phyloP scores from a whole-genome alignment of 2,329 filamentous ascomycete species.

The Nothopassalora personata region DNA sequence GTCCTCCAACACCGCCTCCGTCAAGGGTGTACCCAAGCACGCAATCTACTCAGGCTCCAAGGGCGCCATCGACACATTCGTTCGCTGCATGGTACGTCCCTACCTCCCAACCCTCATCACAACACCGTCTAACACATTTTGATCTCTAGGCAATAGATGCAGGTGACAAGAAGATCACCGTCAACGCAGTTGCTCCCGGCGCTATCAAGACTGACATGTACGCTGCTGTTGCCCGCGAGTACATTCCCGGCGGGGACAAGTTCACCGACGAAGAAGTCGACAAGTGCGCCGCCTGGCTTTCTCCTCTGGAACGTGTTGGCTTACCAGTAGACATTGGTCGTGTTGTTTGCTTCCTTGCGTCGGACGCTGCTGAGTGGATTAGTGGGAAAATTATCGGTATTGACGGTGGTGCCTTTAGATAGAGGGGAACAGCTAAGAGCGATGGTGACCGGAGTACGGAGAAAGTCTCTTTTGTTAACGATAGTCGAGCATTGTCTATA shows the following conservation, averaged over 20 bases:
- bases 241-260: conserved; percentile 51
- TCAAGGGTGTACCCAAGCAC: conserved; percentile 46
- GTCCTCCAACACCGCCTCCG: conserved; percentile 50
- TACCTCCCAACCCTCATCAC: background rate
- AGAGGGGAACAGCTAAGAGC: background rate
- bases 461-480: too few relatives aligned
- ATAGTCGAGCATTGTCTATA: too few relatives aligned
- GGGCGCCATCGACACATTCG: conserved; percentile 56
- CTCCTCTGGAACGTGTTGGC: background rate
- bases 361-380: background rate
- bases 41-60: conserved; percentile 53
- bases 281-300: background rate
- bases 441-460: too few relatives aligned
- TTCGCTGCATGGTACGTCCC: conserved; percentile 30
- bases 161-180: conserved; percentile 47
- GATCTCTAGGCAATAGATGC: conserved; percentile 41
- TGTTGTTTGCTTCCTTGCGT: background rate
- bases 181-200: conserved; percentile 50
- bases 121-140: conserved; percentile 18
- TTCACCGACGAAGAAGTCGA: conserved; percentile 44
- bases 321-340: background rate
- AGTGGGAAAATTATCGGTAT: background rate
- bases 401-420: background rate
- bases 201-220: conserved; percentile 55
- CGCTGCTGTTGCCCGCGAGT: conserved; percentile 55